Base-by-base conservation (phyloP, 1,284 basidiomycete species). In the Apiotrichum porosum region DNA sequence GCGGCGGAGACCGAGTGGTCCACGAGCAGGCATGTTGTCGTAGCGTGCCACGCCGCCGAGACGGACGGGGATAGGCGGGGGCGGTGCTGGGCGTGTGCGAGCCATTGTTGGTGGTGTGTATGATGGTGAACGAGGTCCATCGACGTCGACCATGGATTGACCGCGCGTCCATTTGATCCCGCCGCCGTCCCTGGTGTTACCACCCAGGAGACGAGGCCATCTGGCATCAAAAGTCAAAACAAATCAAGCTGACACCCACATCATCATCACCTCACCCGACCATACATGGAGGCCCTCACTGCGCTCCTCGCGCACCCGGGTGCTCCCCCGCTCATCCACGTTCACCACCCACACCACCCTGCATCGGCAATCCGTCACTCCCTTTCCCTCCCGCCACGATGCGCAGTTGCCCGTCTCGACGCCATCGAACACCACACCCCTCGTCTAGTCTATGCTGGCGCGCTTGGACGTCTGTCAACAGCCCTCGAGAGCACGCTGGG, bases 281-380 rank as follows among this genome's bases (percentile, higher is more conserved):
- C 3, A n/a, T 12, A 15, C 3, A 56, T 60, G 44, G 53, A 57
- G n/a, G 49, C 49, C 23, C 58, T 84, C 35, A 68, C 70, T 2
- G 69, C 75, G 2, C 76, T 85, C 10, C 67, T 83, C 10, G 75
- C 77, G 68, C 74, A 3, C 73, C 47, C 59, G 2, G 51, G 70
- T 45, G 77, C 83, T 3, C 83, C 84, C 3, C 76, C 81, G 0
- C 88, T 88, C 66, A 77, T 88, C 51, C 84, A 83, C 66, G 65
- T 88, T 26, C 80, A 83, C 54, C 84, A 88, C 67, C 76, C 80
- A 6, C 35, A 76, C 74, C 58, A 79, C 78, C 19, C 74, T 73
- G 9, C 76, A 74, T 32, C 57, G 12, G 37, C 51, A 2, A 32
- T 59, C 12, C 39, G 42, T 24, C 38, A 31, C 17, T 6, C 6